These are phyloP conservation scores for Pezizomycotina sp. DNA, from an alignment of 2,329 filamentous ascomycete genomes.

Conservation along the genomic window DNA sequence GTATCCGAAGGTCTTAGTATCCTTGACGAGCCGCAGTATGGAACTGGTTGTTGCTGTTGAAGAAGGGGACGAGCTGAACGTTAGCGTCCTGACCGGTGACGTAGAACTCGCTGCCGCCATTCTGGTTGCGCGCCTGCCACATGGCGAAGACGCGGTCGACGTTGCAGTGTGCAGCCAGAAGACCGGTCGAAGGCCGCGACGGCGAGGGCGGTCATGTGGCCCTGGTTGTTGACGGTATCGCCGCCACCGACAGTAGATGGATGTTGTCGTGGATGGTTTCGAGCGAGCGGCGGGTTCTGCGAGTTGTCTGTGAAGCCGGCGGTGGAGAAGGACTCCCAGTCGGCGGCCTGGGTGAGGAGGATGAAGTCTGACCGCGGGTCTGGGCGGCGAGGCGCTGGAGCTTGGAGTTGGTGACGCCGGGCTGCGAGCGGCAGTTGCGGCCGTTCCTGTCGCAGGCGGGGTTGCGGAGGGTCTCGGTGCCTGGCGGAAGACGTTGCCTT, in stretches of 20 bases:
- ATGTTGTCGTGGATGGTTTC: conserved; percentile 39
- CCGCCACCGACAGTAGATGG: conserved; percentile 30
- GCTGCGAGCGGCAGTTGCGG: conserved; percentile 11
- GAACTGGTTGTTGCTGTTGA: conserved; percentile 10
- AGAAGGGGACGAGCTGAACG: conserved; percentile 23
- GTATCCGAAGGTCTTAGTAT: conserved; percentile 49
- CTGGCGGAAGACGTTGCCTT: conserved; percentile 9
- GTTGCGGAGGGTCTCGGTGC: conserved; percentile 6
- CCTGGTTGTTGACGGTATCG: conserved; percentile 11
- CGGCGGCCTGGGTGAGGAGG: conserved; percentile 52
- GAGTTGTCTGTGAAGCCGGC: too few species aligned
- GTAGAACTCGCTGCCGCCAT: conserved; percentile 1
- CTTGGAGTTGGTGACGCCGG: conserved; percentile 49
- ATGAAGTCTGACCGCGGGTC: too few species aligned
- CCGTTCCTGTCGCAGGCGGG: conserved; percentile 7
- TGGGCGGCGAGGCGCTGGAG: too few species aligned
- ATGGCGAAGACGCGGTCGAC: conserved; percentile 58
- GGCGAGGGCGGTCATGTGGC: conserved; percentile 41
- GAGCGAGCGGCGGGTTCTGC: conserved; percentile 10
- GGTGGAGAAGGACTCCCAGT: conserved; percentile 30
- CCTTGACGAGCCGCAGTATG: conserved; percentile 15
- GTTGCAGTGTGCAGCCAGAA: conserved; percentile 59
- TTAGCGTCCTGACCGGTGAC: conserved; percentile 20
- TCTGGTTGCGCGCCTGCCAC: conserved; percentile 58
- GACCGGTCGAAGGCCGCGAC: conserved; percentile 59